Conservation (phyloP, 441 rosid species). For the Populus trichocarpa region DNA sequence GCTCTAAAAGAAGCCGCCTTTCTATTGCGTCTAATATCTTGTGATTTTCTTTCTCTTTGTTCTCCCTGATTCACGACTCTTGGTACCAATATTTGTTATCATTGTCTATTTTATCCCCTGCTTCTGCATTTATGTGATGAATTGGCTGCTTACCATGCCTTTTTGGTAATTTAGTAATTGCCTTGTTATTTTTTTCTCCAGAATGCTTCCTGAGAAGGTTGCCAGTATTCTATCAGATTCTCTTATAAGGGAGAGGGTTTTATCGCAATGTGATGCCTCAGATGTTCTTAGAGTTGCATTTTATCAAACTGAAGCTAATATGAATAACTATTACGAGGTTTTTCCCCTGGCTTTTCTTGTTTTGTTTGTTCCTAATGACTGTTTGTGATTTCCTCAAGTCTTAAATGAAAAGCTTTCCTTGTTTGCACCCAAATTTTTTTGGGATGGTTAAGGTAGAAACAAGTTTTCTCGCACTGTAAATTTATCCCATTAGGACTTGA, state of each 20-base stretch:
- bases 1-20: neutral
- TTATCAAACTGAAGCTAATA: conserved; percentile 72
- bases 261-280: conserved; percentile 71
- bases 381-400: neutral
- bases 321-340: conserved; percentile 89
- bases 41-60: neutral
- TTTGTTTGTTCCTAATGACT: neutral
- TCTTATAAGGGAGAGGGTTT: conserved; percentile 56
- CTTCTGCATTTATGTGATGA: neutral
- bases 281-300: conserved; percentile 76
- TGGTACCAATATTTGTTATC: neutral
- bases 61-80: neutral
- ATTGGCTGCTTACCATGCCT: neutral
- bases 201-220: conserved; percentile 76
- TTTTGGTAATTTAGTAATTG: neutral
- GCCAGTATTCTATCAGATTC: conserved; percentile 72
- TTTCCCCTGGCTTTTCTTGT: conserved; percentile 13
- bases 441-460: neutral
- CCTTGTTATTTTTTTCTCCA: conserved; percentile 22
- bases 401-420: neutral
- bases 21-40: neutral
- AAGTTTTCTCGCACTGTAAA: neutral
- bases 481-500: neutral
- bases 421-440: neutral
- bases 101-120: neutral